phyloP scores from a whole-genome alignment of 495 filamentous ascomycete species.

The Penicillium lividum region DNA sequence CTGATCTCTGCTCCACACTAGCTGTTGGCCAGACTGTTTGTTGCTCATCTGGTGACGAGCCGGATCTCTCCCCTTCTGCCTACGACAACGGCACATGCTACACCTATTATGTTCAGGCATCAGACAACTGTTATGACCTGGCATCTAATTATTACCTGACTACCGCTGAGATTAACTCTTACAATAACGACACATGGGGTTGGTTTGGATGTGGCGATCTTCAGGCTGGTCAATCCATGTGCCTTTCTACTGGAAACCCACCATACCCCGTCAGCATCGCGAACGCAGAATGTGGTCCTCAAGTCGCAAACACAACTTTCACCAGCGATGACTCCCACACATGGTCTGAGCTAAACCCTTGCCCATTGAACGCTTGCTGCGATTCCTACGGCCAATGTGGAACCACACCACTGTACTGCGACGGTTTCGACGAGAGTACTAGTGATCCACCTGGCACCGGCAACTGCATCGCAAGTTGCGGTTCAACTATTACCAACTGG shows the following conservation, averaged over 20 bases:
- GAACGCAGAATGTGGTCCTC: not conserved
- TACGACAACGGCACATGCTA: too few relatives aligned
- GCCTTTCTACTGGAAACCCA: too few relatives aligned
- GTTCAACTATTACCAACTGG: conserved; percentile 32
- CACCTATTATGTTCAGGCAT: too few relatives aligned
- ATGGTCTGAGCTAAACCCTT: conserved; percentile 8
- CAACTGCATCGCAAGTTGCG: conserved; percentile 47
- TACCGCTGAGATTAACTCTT: not conserved
- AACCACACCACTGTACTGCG: conserved; percentile 13
- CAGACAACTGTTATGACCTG: too few relatives aligned
- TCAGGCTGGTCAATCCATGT: too few relatives aligned
- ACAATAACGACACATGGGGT: not conserved
- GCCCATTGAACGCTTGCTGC: conserved; percentile 34
- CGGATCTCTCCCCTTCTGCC: too few relatives aligned
- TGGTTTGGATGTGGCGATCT: not conserved
- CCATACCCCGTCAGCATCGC: not conserved
- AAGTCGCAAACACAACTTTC: not conserved
- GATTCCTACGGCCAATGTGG: conserved; percentile 24
- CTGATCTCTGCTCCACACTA: too few relatives aligned
- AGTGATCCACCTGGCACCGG: conserved; percentile 38
- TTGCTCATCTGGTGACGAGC: too few relatives aligned
- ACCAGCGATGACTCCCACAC: not conserved
- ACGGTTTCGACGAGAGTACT: conserved; percentile 17
- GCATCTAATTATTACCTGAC: not conserved
- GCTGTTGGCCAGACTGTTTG: too few relatives aligned